These are phyloP conservation scores for Musa schizocarpa DNA, from an alignment of 176 grass and related monocot species.

Conservation along the genomic window DNA sequence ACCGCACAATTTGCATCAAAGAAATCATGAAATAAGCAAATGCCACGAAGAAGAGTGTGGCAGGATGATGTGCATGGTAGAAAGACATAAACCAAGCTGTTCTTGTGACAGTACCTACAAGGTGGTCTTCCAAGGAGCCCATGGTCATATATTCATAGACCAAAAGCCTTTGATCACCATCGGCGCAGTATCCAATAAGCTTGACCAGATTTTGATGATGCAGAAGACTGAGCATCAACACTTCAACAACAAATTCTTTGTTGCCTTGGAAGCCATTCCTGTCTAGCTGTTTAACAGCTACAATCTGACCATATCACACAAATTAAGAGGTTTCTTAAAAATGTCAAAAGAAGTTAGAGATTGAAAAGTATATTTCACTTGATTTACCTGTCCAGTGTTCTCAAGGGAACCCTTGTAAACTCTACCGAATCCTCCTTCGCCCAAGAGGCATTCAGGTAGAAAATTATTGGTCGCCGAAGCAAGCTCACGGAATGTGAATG, in stretches of 20 bases:
- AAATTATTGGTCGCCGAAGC: constrained; percentile 7
- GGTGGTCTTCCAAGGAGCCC: constrained; percentile 1
- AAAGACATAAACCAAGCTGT: not conserved
- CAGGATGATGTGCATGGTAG: not conserved
- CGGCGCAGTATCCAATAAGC: constrained; percentile 1
- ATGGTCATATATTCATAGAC: not conserved
- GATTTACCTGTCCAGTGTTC: not conserved
- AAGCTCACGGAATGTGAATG: constrained; percentile 3
- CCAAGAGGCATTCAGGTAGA: not conserved
- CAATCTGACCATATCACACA: not conserved
- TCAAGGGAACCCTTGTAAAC: constrained; percentile 6
- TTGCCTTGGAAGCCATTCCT: constrained; percentile 5
- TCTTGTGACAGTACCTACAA: not conserved
- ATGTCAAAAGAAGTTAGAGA: not conserved
- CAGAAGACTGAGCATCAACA: constrained; percentile 1
- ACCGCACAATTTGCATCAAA: too few relatives aligned
- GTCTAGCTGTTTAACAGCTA: constrained; percentile 6
- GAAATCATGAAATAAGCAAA: too few relatives aligned
- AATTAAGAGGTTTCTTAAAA: not conserved
- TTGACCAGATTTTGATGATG: constrained; percentile 5
- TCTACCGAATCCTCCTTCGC: constrained; percentile 7
- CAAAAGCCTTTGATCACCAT: constrained; percentile 10
- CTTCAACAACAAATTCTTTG: constrained; percentile 8
- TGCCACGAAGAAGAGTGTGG: not conserved
- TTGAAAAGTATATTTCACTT: not conserved